phyloP scores from a whole-genome alignment of 257 asterid species.

The Penstemon newberryi region DNA sequence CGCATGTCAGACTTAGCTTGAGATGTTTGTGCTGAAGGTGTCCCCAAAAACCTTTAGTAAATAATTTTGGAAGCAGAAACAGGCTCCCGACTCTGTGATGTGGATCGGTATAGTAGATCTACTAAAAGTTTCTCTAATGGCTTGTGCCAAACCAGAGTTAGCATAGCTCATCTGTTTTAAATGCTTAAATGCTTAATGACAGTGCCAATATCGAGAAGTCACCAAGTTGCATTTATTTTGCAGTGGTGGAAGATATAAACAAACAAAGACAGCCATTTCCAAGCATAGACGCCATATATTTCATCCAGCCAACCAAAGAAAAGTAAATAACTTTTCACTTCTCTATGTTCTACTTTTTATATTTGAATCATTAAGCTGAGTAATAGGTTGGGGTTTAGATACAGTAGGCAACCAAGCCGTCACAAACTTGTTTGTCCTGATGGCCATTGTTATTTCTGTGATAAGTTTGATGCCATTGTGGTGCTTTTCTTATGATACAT shows the following conservation, averaged over 20 bases:
- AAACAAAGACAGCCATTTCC: slow-evolving; percentile 94
- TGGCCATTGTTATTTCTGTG: too few species aligned
- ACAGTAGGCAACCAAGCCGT: too few species aligned
- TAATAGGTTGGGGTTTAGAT: too few species aligned
- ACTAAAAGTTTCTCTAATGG: slow-evolving; percentile 16
- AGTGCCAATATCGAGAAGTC: slow-evolving; percentile 30
- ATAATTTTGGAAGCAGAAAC: slow-evolving; percentile 21
- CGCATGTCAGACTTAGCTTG: too few species aligned
- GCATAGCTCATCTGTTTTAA: slow-evolving; percentile 16
- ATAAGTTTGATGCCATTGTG: too few species aligned
- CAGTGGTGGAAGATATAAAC: slow-evolving; percentile 99
- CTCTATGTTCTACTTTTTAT: slow-evolving; percentile 15
- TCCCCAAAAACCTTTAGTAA: neutral
- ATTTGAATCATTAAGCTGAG: neutral
- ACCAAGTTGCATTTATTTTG: slow-evolving; percentile 37
- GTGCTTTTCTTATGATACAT: too few species aligned
- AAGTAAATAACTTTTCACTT: slow-evolving; percentile 49
- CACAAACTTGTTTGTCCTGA: too few species aligned
- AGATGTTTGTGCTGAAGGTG: slow-evolving; percentile 1
- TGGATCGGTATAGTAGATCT: too few species aligned
- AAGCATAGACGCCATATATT: slow-evolving; percentile 95
- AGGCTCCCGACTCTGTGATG: too few species aligned
- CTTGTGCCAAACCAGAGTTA: slow-evolving; percentile 25
- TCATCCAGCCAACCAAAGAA: slow-evolving; percentile 93
- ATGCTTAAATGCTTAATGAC: slow-evolving; percentile 7